Conservation (phyloP, 2,329 filamentous ascomycete species). For the Coniochaeta sp. region DNA sequence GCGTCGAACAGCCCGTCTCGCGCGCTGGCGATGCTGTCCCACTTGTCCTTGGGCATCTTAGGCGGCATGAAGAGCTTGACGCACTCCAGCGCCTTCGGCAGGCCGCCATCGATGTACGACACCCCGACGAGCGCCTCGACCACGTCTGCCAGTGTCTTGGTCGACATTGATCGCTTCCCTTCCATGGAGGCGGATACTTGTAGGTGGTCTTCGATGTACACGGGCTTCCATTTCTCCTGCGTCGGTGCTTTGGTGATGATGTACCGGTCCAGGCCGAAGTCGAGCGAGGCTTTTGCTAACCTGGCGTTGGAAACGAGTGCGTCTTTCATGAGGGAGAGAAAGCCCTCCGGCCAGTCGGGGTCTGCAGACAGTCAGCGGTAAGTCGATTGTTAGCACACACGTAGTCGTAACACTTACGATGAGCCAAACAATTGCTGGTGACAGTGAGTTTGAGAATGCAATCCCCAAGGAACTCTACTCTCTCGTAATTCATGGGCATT, state of each 20-base stretch:
- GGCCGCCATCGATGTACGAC: constrained; percentile 61
- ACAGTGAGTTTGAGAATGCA: constrained; percentile 70
- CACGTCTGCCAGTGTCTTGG: constrained; percentile 80
- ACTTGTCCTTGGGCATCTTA: constrained; percentile 49
- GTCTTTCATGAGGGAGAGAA: constrained; percentile 62
- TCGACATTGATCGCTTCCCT: constrained; percentile 44
- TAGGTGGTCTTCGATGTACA: constrained; percentile 40
- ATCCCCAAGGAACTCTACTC: constrained; percentile 83
- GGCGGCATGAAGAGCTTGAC: constrained; percentile 61
- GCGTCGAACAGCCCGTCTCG: constrained; percentile 34
- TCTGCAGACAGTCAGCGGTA: constrained; percentile 30
- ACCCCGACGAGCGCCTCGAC: constrained; percentile 80
- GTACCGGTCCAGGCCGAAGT: constrained; percentile 61
- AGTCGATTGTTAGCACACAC: not conserved
- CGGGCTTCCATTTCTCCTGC: constrained; percentile 63
- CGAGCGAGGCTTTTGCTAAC: constrained; percentile 58
- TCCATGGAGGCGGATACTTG: constrained; percentile 9
- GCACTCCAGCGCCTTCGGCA: constrained; percentile 54
- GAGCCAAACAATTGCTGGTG: constrained; percentile 54
- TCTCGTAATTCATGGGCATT: constrained; percentile 65
- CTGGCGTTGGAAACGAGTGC: constrained; percentile 66
- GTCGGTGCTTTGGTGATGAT: constrained; percentile 65
- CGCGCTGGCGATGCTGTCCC: constrained; percentile 37
- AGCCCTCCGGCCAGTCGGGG: constrained; percentile 67
- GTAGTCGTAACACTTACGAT: constrained; percentile 30